These are phyloP conservation scores for Acrocalymma vagum DNA, from an alignment of 2,329 filamentous ascomycete genomes.

Conservation along the genomic window DNA sequence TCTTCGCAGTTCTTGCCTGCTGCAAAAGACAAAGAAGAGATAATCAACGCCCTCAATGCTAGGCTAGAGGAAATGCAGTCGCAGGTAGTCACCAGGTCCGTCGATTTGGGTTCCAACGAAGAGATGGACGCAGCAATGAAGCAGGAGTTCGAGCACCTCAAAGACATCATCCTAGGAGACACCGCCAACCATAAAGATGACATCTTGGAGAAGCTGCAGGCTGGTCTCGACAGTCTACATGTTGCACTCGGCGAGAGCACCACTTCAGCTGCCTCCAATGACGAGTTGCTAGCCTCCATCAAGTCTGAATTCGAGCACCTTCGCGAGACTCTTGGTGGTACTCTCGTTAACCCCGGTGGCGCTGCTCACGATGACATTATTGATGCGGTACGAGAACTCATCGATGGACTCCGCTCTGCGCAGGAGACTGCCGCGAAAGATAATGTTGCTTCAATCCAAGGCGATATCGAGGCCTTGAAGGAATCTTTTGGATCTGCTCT, in stretches of 20 bases:
- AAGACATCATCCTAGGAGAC: conserved; percentile 75
- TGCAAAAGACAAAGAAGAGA: conserved; percentile 45
- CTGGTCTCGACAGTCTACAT: conserved; percentile 58
- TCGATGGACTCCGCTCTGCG: conserved; percentile 53
- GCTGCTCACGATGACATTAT: conserved; percentile 72
- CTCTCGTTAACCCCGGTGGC: conserved; percentile 57
- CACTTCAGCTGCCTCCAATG: conserved; percentile 41
- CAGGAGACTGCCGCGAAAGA: conserved; percentile 53
- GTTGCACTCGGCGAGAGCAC: conserved; percentile 50
- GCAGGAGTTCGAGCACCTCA: conserved; percentile 82
- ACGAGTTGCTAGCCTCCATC: conserved; percentile 58
- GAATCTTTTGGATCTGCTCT: conserved; percentile 53
- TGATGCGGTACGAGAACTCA: conserved; percentile 65
- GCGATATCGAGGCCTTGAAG: conserved; percentile 54
- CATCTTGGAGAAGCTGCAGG: conserved; percentile 67
- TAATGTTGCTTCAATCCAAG: conserved; percentile 51
- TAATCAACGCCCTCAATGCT: conserved; percentile 48
- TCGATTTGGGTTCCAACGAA: conserved; percentile 50
- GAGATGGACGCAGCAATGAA: conserved; percentile 75
- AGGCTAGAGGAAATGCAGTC: conserved; percentile 53
- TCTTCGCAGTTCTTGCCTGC: conserved; percentile 53
- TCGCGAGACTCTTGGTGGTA: conserved; percentile 64
- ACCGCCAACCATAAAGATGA: conserved; percentile 67
- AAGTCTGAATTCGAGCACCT: conserved; percentile 70
- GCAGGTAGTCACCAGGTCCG: conserved; percentile 46